These are phyloP conservation scores for Pythium chondricola DNA, from an alignment of 352 stramenopile genomes.

Conservation along the genomic window DNA sequence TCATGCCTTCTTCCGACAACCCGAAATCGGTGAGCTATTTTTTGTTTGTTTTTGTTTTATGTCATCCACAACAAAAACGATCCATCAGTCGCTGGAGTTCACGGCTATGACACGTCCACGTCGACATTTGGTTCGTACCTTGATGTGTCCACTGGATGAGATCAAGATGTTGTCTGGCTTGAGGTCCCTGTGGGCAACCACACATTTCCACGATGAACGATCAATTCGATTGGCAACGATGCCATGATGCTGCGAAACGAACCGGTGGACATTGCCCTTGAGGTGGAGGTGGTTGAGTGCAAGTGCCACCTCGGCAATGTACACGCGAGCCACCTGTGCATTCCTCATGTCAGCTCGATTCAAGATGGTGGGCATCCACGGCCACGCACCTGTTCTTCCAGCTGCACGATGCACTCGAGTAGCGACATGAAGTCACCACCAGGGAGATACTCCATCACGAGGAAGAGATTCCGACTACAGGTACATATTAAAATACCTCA, in stretches of 20 bases:
- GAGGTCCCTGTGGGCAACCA: conserved; percentile 48
- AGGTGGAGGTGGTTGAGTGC: conserved; percentile 82
- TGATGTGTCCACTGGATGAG: conserved; percentile 82
- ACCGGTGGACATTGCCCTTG: conserved; percentile 83
- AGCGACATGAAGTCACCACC: conserved; percentile 89
- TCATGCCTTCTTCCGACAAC: conserved; percentile 74
- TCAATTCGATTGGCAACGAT: no score
- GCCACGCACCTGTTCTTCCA: conserved; percentile 67
- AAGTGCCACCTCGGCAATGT: conserved; percentile 85
- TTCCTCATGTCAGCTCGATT: neutral
- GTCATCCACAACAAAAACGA: neutral
- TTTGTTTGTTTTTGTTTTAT: no score
- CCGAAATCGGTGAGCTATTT: conserved; percentile 81
- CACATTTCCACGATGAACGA: neutral
- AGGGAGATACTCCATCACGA: conserved; percentile 89
- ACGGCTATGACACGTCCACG: neutral
- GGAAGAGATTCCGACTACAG: conserved; percentile 70
- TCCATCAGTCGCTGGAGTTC: neutral
- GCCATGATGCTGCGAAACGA: no score
- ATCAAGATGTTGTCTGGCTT: conserved; percentile 91
- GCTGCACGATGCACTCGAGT: conserved; percentile 81
- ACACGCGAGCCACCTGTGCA: conserved; percentile 69
- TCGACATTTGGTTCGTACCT: conserved; percentile 28
- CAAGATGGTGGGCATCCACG: neutral
- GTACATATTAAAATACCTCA: neutral